These are phyloP conservation scores for Arthroderma uncinatum DNA, from an alignment of 2,329 filamentous ascomycete species.

Conservation along the genomic window DNA sequence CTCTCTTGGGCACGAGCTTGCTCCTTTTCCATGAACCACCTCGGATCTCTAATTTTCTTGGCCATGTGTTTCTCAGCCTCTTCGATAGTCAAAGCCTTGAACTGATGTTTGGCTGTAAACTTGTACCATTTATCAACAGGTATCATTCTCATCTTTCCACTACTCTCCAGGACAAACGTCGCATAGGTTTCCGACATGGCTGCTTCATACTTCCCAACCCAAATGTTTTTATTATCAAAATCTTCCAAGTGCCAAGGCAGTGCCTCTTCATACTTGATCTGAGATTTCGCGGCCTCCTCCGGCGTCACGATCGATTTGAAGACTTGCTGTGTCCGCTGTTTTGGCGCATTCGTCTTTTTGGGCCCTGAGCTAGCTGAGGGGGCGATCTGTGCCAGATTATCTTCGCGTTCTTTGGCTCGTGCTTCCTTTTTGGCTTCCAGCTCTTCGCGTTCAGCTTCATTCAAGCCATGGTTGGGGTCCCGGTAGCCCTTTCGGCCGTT, in stretches of 20 bases:
- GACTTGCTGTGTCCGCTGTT: slow-evolving; percentile 78
- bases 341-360: slow-evolving; percentile 53
- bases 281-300: slow-evolving; percentile 56
- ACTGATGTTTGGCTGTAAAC: slow-evolving; percentile 43
- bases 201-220: slow-evolving; percentile 83
- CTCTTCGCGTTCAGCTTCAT: slow-evolving; percentile 54
- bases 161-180: slow-evolving; percentile 63
- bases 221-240: slow-evolving; percentile 87
- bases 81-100: slow-evolving; percentile 66
- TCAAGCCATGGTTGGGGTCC: slow-evolving; percentile 40
- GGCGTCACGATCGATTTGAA: slow-evolving; percentile 66
- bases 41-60: slow-evolving; percentile 62
- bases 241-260: slow-evolving; percentile 95
- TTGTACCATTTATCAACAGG: slow-evolving; percentile 96
- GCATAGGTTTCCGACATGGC: slow-evolving; percentile 72
- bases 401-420: slow-evolving; percentile 71
- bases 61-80: slow-evolving; percentile 76
- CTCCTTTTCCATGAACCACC: slow-evolving; percentile 65
- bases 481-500: slow-evolving; percentile 45
- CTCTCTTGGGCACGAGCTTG: slow-evolving; percentile 43
- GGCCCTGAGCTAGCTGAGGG: slow-evolving; percentile 60
- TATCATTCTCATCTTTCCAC: slow-evolving; percentile 66
- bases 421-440: slow-evolving; percentile 55
- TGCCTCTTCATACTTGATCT: slow-evolving; percentile 79
- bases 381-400: slow-evolving; percentile 86